Percentiles rank a stretch among this genome's conserved stretches.
Evolutionary conservation across 2,329 filamentous ascomycete genomes (phyloP).

Genomic region (Fusarium burgessii): DNA sequence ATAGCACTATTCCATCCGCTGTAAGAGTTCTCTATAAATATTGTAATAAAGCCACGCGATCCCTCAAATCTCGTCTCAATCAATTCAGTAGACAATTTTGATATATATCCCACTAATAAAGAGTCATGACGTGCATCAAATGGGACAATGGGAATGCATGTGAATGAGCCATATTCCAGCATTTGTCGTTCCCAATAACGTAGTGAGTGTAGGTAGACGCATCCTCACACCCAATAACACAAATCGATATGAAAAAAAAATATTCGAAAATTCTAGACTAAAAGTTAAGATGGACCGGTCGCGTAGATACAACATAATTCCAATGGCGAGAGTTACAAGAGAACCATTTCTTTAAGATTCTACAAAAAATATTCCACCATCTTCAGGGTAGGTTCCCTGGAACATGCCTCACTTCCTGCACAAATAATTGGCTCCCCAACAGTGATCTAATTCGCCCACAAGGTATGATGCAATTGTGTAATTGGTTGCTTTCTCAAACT

Average conservation of each 20-base stretch:
- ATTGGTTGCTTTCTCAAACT: conserved; percentile 38
- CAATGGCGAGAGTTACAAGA: too few species aligned
- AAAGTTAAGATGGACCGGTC: too few species aligned
- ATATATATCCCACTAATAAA: too few species aligned
- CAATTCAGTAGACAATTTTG: not conserved
- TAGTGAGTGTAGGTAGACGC: too few species aligned
- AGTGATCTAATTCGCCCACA: conserved; percentile 40
- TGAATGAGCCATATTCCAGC: too few species aligned
- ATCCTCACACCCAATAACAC: too few species aligned
- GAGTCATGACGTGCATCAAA: too few species aligned
- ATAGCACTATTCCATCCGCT: not conserved
- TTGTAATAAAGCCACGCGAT: not conserved
- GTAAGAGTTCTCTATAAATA: not conserved
- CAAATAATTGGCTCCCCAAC: conserved; percentile 44
- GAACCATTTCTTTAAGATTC: not conserved
- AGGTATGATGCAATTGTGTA: conserved; percentile 43
- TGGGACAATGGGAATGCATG: too few species aligned
- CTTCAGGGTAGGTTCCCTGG: conserved; percentile 13
- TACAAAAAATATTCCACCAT: not conserved
- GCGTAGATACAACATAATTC: not conserved
- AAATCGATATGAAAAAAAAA: too few species aligned
- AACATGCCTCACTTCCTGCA: conserved; percentile 20
- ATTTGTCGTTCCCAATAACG: too few species aligned
- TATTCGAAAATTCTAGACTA: not conserved
- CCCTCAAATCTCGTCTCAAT: not conserved